A percentile compares a stretch with the other conserved stretches of the same genome.
Evolutionary conservation across 805 yeast species (phyloP).

Genomic region (Cyberlindnera euphorbiiphila): DNA sequence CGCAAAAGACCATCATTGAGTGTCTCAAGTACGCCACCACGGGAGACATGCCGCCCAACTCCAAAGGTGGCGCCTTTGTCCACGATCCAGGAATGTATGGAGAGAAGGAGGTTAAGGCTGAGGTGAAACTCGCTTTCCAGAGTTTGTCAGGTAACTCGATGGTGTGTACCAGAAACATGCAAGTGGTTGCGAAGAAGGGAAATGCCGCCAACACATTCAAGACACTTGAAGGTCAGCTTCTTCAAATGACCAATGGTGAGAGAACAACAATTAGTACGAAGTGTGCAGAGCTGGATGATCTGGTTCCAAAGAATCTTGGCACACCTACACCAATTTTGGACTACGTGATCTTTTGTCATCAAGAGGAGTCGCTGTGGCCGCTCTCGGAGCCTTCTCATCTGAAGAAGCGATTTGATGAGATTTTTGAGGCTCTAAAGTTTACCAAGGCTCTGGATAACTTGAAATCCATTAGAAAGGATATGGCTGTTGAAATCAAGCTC

Average conservation of each 20-base stretch:
- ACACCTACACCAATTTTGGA: conserved; percentile 85
- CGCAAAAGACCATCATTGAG: conserved; percentile 70
- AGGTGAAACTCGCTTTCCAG: conserved; percentile 81
- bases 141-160: conserved; percentile 69
- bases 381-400: conserved; percentile 82
- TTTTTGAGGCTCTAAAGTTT: conserved; percentile 90
- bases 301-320: conserved; percentile 80
- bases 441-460: conserved; percentile 84
- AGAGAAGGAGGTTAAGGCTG: conserved; percentile 78
- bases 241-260: conserved; percentile 61
- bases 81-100: conserved; percentile 86
- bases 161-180: conserved; percentile 86
- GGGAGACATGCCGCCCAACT: conserved; percentile 93
- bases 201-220: conserved; percentile 65
- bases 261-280: conserved; percentile 75
- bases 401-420: conserved; percentile 93
- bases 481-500: conserved; percentile 68
- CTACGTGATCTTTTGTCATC: conserved; percentile 94
- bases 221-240: conserved; percentile 85
- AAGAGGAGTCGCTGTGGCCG: conserved; percentile 97
- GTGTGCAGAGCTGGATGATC: conserved; percentile 76
- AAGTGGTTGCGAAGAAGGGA: conserved; percentile 54
- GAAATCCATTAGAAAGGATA: conserved; percentile 71
- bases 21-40: conserved; percentile 92
- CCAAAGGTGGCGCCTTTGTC: conserved; percentile 93